Conservation (phyloP, 2,329 filamentous ascomycete genomes). For the Fusarium torreyae region DNA sequence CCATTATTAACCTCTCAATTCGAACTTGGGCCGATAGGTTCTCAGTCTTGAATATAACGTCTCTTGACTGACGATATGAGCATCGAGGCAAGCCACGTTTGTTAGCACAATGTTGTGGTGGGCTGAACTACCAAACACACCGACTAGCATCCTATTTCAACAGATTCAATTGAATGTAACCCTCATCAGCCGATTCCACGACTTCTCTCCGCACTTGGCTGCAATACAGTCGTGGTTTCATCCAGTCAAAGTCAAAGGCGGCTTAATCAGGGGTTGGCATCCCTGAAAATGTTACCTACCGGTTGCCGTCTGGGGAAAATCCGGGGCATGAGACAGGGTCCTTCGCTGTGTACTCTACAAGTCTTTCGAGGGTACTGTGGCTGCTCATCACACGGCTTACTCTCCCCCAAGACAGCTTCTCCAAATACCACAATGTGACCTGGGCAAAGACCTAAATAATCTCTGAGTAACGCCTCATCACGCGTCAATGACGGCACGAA, state of each 20-base stretch:
- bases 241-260: constrained; percentile 33
- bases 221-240: constrained; percentile 4
- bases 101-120: neutral
- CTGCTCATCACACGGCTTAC: constrained; percentile 9
- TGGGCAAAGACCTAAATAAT: constrained; percentile 5
- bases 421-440: constrained; percentile 37
- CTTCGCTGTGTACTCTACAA: constrained; percentile 21
- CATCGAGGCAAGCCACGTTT: neutral
- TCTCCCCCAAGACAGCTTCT: constrained; percentile 3
- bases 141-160: too few species aligned
- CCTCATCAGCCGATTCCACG: constrained; percentile 39
- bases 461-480: constrained; percentile 13
- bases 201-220: constrained; percentile 31
- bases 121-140: neutral
- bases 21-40: neutral
- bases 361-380: constrained; percentile 30
- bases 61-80: neutral
- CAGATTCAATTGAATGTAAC: constrained; percentile 17
- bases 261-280: constrained; percentile 27
- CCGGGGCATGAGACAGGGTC: constrained; percentile 29
- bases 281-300: constrained; percentile 12
- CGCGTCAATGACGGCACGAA: constrained; percentile 41
- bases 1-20: constrained; percentile 29
- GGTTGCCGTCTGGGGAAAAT: constrained; percentile 38
- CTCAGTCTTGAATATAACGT: neutral